These are phyloP conservation scores for Boletellus sp. DNA, from an alignment of 768 basidiomycete genomes.

Conservation along the genomic window DNA sequence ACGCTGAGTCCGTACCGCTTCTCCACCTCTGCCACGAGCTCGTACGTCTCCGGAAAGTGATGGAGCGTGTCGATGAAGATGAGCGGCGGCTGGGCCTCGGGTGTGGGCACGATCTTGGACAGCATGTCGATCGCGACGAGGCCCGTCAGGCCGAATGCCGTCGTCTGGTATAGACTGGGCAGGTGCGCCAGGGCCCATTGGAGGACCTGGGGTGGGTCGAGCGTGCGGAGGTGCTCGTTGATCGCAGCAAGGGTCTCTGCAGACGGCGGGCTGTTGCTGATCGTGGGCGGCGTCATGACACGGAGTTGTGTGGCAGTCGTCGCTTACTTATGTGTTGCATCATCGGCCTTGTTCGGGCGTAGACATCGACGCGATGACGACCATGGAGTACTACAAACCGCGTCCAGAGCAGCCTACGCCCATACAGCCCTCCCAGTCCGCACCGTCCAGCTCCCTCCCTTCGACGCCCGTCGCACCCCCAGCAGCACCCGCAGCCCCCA, in stretches of 20 bases:
- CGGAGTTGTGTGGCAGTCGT: background rate
- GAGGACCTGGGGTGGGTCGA: conserved; percentile 82
- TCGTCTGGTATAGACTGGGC: conserved; percentile 85
- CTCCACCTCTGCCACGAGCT: conserved; percentile 80
- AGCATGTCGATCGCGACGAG: conserved; percentile 95
- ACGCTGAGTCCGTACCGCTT: conserved; percentile 68
- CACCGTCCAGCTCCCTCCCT: conserved; percentile 13
- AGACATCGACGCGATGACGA: background rate
- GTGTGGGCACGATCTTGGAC: conserved; percentile 61
- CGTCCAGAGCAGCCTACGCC: conserved; percentile 21
- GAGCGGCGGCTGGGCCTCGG: conserved; percentile 60
- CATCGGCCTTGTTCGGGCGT: too few species aligned
- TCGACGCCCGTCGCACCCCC: conserved; percentile 19
- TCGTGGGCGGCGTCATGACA: conserved; percentile 44
- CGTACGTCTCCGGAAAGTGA: conserved; percentile 92
- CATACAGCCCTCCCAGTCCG: conserved; percentile 13
- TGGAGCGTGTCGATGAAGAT: conserved; percentile 97
- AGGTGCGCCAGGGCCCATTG: conserved; percentile 79
- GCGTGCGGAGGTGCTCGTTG: conserved; percentile 68
- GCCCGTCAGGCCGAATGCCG: conserved; percentile 94
- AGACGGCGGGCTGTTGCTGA: conserved; percentile 49
- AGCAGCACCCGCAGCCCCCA: conserved; percentile 2
- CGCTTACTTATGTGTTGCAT: background rate
- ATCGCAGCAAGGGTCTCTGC: conserved; percentile 56
- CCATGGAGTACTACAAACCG: conserved; percentile 30